phyloP scores from a whole-genome alignment of 169 alveolate genomes.

The Babesia caballi region DNA sequence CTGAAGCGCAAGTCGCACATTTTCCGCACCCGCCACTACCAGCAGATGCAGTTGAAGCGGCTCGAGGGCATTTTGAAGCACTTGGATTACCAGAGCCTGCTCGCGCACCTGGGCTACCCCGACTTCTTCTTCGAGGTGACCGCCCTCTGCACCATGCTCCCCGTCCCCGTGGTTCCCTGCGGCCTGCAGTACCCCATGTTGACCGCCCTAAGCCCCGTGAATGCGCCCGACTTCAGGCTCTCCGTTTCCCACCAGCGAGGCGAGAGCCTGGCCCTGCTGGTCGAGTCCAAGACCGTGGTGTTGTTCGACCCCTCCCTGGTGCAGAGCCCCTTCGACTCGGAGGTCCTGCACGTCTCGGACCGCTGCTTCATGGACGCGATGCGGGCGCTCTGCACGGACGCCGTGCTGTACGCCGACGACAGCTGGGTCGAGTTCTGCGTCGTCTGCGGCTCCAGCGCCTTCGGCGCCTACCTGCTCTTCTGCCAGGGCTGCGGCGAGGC shows the following conservation, averaged over 20 bases:
- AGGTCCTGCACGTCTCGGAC: slow-evolving; percentile 2
- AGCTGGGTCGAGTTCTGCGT: slow-evolving; percentile 23
- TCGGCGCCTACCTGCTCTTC: slow-evolving; percentile 11
- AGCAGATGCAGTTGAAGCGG: not conserved
- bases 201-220: not conserved
- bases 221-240: slow-evolving; percentile 1
- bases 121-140: not conserved
- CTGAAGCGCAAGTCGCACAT: not conserved
- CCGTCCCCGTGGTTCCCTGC: not conserved
- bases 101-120: not conserved
- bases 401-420: not conserved
- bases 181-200: not conserved
- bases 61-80: not conserved
- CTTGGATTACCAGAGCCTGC: not conserved
- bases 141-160: not conserved
- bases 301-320: not conserved
- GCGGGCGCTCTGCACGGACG: not conserved
- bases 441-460: slow-evolving; percentile 42
- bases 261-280: not conserved
- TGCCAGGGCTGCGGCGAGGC: slow-evolving; percentile 48
- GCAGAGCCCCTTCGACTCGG: not conserved
- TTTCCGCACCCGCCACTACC: not conserved
- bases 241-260: not conserved
- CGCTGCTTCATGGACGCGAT: slow-evolving; percentile 1
- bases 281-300: slow-evolving; percentile 15